Conservation (phyloP, 441 rosid genomes). For the Capsella rubella region DNA sequence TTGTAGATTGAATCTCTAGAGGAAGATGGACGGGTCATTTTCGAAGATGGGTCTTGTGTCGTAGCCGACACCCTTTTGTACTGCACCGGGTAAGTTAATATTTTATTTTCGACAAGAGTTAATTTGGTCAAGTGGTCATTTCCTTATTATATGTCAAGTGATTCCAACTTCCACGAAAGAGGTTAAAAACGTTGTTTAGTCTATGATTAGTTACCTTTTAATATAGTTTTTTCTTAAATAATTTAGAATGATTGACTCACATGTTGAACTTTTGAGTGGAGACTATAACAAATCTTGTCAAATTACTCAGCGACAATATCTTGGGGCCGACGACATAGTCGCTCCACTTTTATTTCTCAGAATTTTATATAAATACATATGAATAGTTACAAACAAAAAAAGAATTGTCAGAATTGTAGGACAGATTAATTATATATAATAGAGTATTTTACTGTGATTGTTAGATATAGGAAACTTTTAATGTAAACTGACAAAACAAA, state of each 20-base stretch:
- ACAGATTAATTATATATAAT: too few relatives aligned
- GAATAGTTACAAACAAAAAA: not conserved
- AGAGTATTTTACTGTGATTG: too few relatives aligned
- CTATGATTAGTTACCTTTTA: not conserved
- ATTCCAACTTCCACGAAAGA: not conserved
- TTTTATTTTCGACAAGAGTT: not conserved
- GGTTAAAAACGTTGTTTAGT: not conserved
- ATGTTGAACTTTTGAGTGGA: conserved; percentile 20
- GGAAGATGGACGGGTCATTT: conserved; percentile 70
- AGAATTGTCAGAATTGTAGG: not conserved
- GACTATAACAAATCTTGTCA: conserved; percentile 25
- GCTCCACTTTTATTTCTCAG: not conserved
- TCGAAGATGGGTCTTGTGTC: conserved; percentile 64
- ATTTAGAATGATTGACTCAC: not conserved
- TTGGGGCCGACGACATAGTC: conserved; percentile 11
- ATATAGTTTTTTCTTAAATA: not conserved
- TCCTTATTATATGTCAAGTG: not conserved
- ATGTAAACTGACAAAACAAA: not conserved
- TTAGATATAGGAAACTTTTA: not conserved
- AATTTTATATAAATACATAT: not conserved
- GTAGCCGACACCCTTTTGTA: conserved; percentile 71
- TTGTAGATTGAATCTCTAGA: conserved; percentile 66
- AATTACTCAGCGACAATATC: conserved; percentile 12
- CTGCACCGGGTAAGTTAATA: conserved; percentile 76
- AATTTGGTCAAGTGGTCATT: not conserved